Base-by-base conservation (phyloP, 2,329 filamentous ascomycete species). In the Didymella sp. region DNA sequence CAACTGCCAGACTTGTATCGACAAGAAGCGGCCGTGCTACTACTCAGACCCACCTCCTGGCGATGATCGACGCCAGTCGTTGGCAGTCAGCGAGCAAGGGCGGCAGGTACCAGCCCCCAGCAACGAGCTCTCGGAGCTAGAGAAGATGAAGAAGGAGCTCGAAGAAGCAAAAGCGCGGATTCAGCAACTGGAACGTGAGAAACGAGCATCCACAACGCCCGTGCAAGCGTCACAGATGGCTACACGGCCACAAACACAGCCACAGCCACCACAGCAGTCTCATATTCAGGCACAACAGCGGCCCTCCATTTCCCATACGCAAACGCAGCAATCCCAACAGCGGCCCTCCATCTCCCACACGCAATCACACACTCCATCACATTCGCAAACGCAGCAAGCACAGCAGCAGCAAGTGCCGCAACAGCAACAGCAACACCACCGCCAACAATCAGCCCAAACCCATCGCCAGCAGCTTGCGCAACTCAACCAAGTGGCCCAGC, bases 141-240 rank as follows among this genome's bases (percentile, higher is more conserved):
- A 74, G 49, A 70, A 66, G 56, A 70, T 75, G 62, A 73, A 71
- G 59, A 69, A 56, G 51, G 71, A 75, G 48, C 61, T 74, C 7
- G 73, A 75, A 40, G 73, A 74, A 59, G 72, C 73, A n/a, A 73
- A 67, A 51, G 73, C 72, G 7, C 68, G 69, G 12, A 74, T 76
- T 17, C 66, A 69, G 27, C 62, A 74, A 51, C 62, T 75, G 5
- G 70, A 76, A 47, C 61, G 63, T 2, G 71, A 74, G 57, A 71
- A 75, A 24, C 67, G 66, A 12, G 40, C 65, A 51, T 72, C 71
- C 9, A 64, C 59, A 2, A 71, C 69, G 17, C 69, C 70, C 2
- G 56, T 64, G 3, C 70, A 71, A 45, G 66, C 70, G 24, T 63
- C 68, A 21, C 70, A 64, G 41, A 58, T 60, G 43, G 40, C 40